A percentile compares a stretch with the other conserved stretches of the same genome.
These are phyloP conservation scores for Puya raimondii DNA, from an alignment of 176 grass and related monocot species.

Conservation along the genomic window DNA sequence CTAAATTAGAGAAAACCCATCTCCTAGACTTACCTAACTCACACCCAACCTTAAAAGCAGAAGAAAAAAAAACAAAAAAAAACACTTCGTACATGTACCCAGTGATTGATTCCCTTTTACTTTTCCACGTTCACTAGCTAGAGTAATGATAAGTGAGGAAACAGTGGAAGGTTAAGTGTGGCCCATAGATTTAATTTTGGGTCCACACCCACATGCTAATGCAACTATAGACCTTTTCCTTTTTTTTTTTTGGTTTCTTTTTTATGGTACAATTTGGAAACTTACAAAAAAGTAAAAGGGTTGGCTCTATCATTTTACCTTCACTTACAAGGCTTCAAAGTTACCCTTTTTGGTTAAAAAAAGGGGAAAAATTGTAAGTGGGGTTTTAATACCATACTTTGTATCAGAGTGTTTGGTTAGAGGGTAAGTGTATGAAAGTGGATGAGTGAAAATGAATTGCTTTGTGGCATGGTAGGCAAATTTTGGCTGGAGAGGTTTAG, in stretches of 20 bases:
- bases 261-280: neutral
- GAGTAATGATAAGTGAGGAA: constrained; percentile 14
- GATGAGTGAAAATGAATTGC: neutral
- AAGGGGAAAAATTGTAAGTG: too few relatives aligned
- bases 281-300: neutral
- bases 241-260: constrained; percentile 7
- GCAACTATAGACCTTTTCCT: neutral
- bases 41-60: too few relatives aligned
- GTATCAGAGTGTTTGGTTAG: too few relatives aligned
- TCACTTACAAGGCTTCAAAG: neutral
- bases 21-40: too few relatives aligned
- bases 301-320: neutral
- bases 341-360: neutral
- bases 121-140: constrained; percentile 10
- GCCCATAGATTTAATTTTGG: neutral
- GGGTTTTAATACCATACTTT: too few relatives aligned
- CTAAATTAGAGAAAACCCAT: too few relatives aligned
- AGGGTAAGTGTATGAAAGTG: too few relatives aligned
- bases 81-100: neutral
- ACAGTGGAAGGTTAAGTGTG: constrained; percentile 14
- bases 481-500: constrained; percentile 90
- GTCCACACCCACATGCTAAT: neutral
- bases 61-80: too few relatives aligned
- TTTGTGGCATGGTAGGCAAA: constrained; percentile 27
- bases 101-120: constrained; percentile 18